Evolutionary conservation across 164 flowering plant genomes (phyloP), one percentile per base, ranked within the genome.

Genomic region (Annona squamosa): DNA sequence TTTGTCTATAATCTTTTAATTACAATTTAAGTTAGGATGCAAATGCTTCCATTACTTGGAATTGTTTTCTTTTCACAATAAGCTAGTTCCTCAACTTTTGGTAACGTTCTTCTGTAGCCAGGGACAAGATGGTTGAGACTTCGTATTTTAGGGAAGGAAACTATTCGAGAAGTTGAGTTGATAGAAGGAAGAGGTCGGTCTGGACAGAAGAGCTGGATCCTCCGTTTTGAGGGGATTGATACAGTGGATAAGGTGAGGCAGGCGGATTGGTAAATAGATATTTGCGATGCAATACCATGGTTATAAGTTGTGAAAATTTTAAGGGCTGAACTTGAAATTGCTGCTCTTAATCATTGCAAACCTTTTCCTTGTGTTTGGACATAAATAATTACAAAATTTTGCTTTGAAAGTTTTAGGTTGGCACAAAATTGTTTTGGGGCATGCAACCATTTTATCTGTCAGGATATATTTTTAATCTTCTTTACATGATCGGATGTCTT

Each of bases 111-210:
- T 56, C 72, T 79, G 75, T 77, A 90, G 97, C 92, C 92, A 76
- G 99, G 99, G 63, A 89, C 17, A 80, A 85, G 98, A 83, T 95
- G 98, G 99, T 75, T 95, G 80, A 87, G 85, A 78, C 87, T 85
- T 72, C 81, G 78, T 71, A 68, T 85, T 71, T 82, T 64, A 0
- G 98, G 99, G 68, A 85, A 72, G 74, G 91, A 90, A 47, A 74
- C 57, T 9, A 80, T 93, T 77, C 82, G 77, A 72, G 97, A 93
- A 80, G 89, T 95, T 48, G 89, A 88, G 79, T 84, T 95, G 76
- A 83, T 85, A 65, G 87, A 85, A 63, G 99, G 99, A 77, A 85
- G 98, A 78, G 91, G 83, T 43, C 94, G 89, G 70, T 85, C 87
- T 70, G 94, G 90, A 44, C 84, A 84, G 73, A 90, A 89, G 78